Base-by-base conservation (phyloP, 1,284 basidiomycete species). In the Exobasidium rhododendri region DNA sequence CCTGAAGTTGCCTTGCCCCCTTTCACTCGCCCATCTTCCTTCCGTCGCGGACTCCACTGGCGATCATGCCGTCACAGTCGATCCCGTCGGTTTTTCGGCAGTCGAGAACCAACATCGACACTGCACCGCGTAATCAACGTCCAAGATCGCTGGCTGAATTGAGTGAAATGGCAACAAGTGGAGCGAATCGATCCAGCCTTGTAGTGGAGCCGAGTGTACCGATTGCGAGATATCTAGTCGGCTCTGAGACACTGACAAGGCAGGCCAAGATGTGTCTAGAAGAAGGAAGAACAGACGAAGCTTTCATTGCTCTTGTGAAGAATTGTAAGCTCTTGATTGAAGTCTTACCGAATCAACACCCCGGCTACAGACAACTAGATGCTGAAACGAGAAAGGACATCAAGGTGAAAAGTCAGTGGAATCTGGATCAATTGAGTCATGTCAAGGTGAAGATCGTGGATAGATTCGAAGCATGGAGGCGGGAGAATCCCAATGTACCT, bases 241-340 rank as follows among this genome's bases (percentile, higher is more conserved):
- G 47, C 22, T 24, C 47, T 7, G 47, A 50, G 22, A 31, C 47
- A 7, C 20, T 50, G 47, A 31, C 47, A 24, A 50, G 20, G 22
- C 47, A 50, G 14, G 47, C 24, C 7, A 20, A 24, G 22, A 50
- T 31, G 10, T 31, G 14, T 20, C 20, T 50, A 20, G 7, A 7
- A 20, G 10, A 31, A 26, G 47, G 29, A 31, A 50, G 22, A 7
- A 10, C 22, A 50, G 29, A 50, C 20, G 47, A 50, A 31, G 47
- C 47, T 20, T 50, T 50, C 29, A 50, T 50, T 55, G 63, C 67
- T 47, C 68, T 71, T 26, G 66, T 62, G 28, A 63, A 68, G 35
- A 65, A 63, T 40, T 63, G 58, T 40, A 58, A 62, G n/a, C 54
- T 71, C 31, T 58, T 71, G 31, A 56, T 54, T 44, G 68, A 71